Conservation (phyloP, 108 stramenopile species). For the Fragilaria crotonensis region DNA sequence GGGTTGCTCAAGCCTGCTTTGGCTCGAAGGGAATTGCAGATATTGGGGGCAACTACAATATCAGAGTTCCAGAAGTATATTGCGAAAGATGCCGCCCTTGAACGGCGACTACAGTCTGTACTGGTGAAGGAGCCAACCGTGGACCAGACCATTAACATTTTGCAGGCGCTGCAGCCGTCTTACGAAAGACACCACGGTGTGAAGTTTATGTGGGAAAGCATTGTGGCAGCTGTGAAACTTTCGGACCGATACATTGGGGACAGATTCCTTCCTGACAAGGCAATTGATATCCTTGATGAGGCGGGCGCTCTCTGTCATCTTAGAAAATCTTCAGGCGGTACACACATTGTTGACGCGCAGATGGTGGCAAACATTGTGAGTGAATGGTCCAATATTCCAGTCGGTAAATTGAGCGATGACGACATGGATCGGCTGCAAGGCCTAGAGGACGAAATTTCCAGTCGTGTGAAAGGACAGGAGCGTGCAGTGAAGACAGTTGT, state of each 20-base stretch:
- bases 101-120: constrained; percentile 83
- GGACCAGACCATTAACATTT: constrained; percentile 66
- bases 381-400: constrained; percentile 61
- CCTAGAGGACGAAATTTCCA: constrained; percentile 58
- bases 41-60: constrained; percentile 89
- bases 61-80: constrained; percentile 87
- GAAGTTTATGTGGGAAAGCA: constrained; percentile 45
- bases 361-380: constrained; percentile 48
- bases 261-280: constrained; percentile 83
- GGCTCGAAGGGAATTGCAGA: constrained; percentile 72
- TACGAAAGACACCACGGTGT: constrained; percentile 78
- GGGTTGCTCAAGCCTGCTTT: constrained; percentile 90
- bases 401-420: constrained; percentile 68
- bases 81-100: constrained; percentile 88
- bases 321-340: constrained; percentile 12
- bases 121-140: constrained; percentile 78
- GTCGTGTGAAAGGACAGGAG: constrained; percentile 84
- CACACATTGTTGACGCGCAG: constrained; percentile 58
- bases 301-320: no score
- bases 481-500: constrained; percentile 76
- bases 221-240: constrained; percentile 62
- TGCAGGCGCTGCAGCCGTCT: constrained; percentile 51
- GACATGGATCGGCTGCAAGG: constrained; percentile 77
- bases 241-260: constrained; percentile 73
- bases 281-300: constrained; percentile 95